These are phyloP conservation scores for Calocera viscosa DNA, from an alignment of 768 basidiomycete genomes.

Conservation along the genomic window DNA sequence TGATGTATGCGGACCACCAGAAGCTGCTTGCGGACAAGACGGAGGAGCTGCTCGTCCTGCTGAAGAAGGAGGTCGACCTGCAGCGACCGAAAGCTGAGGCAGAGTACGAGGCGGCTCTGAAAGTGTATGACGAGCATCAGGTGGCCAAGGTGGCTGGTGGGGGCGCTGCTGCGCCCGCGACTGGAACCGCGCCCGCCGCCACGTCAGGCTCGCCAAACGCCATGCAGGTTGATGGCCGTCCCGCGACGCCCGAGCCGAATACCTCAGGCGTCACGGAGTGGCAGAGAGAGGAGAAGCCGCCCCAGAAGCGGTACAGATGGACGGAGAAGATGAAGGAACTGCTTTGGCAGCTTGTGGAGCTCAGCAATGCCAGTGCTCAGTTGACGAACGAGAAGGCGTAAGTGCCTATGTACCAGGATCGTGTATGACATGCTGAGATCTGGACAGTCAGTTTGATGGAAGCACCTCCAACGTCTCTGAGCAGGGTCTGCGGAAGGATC, in stretches of 20 bases:
- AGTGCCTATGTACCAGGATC: slow-evolving; percentile 6
- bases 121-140: slow-evolving; percentile 66
- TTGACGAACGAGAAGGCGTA: slow-evolving; percentile 29
- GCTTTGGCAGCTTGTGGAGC: slow-evolving; percentile 66
- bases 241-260: slow-evolving; percentile 16
- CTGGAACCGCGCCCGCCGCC: not conserved
- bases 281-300: slow-evolving; percentile 41
- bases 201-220: not conserved
- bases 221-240: slow-evolving; percentile 6
- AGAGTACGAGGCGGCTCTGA: slow-evolving; percentile 44
- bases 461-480: slow-evolving; percentile 46
- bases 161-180: slow-evolving; percentile 24
- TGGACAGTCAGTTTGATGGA: slow-evolving; percentile 13
- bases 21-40: slow-evolving; percentile 54
- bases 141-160: slow-evolving; percentile 57
- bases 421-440: not conserved
- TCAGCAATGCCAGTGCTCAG: slow-evolving; percentile 74
- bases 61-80: slow-evolving; percentile 41
- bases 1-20: slow-evolving; percentile 65
- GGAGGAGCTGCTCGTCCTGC: slow-evolving; percentile 51
- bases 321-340: slow-evolving; percentile 68
- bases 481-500: slow-evolving; percentile 61
- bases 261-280: slow-evolving; percentile 9
- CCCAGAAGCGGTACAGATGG: slow-evolving; percentile 62
- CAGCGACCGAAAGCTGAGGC: not conserved